These are phyloP conservation scores for Picochlorum sp. DNA, from an alignment of 139 green algal genomes.

Conservation along the genomic window DNA sequence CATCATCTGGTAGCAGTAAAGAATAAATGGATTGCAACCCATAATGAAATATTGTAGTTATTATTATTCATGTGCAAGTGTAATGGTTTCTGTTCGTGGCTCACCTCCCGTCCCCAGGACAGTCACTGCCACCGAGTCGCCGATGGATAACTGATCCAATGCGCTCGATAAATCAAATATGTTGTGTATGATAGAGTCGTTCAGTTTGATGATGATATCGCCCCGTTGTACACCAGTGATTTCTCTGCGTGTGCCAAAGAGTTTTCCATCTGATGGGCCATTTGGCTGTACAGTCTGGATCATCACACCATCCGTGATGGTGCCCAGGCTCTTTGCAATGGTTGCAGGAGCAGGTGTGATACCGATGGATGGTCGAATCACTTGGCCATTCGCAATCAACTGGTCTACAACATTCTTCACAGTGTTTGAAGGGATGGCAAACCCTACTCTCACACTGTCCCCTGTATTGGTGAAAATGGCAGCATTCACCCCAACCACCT, in stretches of 20 bases:
- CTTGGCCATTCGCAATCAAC: constrained; percentile 53
- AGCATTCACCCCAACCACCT: constrained; percentile 45
- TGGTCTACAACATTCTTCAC: constrained; percentile 64
- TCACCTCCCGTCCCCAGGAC: background rate
- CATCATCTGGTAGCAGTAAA: background rate
- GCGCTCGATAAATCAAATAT: constrained; percentile 19
- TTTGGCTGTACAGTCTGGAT: constrained; percentile 43
- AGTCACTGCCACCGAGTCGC: constrained; percentile 12
- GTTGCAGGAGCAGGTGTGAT: constrained; percentile 28
- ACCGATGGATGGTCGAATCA: background rate
- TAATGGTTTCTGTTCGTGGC: background rate
- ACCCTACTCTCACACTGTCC: constrained; percentile 58
- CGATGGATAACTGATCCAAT: constrained; percentile 15
- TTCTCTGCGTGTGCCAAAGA: constrained; percentile 49
- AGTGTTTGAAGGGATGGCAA: constrained; percentile 74
- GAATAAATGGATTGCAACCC: background rate
- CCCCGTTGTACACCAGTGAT: constrained; percentile 54
- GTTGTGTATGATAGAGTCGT: constrained; percentile 11
- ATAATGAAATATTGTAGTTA: background rate
- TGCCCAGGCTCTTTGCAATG: constrained; percentile 47
- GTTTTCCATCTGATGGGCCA: constrained; percentile 47
- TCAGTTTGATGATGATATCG: constrained; percentile 45
- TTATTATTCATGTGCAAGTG: constrained; percentile 1
- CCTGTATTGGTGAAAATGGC: constrained; percentile 80
- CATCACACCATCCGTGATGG: constrained; percentile 34